A percentile compares a stretch with the other conserved stretches of the same genome.
Evolutionary conservation across 2,329 filamentous ascomycete species (phyloP).

Genomic region (Sarocladium oryzae): DNA sequence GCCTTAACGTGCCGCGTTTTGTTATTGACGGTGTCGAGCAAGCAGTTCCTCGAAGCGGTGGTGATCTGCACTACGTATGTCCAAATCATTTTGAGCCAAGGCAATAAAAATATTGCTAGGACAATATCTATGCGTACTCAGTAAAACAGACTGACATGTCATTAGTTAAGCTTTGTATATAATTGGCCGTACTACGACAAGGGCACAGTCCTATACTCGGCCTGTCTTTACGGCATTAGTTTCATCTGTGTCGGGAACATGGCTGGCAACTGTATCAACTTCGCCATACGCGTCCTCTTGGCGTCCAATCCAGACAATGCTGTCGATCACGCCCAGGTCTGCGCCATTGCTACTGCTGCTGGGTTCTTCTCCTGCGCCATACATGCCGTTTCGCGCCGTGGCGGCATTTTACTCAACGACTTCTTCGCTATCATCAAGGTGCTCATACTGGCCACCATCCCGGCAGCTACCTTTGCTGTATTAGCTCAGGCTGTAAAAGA

Average conservation of each 20-base stretch:
- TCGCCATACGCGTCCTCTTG: conserved; percentile 33
- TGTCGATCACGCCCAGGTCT: conserved; percentile 26
- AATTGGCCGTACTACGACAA: conserved; percentile 27
- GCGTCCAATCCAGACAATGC: conserved; percentile 22
- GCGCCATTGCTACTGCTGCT: conserved; percentile 40
- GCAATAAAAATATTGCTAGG: too few relatives aligned
- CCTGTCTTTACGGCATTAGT: conserved; percentile 37
- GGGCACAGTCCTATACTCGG: conserved; percentile 30
- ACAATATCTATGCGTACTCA: too few relatives aligned
- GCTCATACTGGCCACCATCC: conserved; percentile 38
- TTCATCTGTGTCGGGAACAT: conserved; percentile 43
- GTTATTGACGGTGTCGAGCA: conserved; percentile 30
- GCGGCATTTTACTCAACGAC: conserved; percentile 46
- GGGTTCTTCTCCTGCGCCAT: conserved; percentile 39
- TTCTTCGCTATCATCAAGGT: conserved; percentile 43
- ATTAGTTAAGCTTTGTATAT: conserved; percentile 37
- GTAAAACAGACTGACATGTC: background rate
- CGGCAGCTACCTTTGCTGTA: conserved; percentile 26
- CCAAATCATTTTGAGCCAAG: background rate
- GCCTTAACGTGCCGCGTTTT: conserved; percentile 38
- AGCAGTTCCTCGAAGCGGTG: conserved; percentile 37
- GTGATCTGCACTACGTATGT: conserved; percentile 37
- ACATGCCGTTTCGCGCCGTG: conserved; percentile 40
- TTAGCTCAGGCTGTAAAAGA: conserved; percentile 10
- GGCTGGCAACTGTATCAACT: conserved; percentile 41